A percentile compares a stretch with the other conserved stretches of the same genome.
phyloP scores from a whole-genome alignment of 2,329 filamentous ascomycete genomes.

The Ascochyta pisi region DNA sequence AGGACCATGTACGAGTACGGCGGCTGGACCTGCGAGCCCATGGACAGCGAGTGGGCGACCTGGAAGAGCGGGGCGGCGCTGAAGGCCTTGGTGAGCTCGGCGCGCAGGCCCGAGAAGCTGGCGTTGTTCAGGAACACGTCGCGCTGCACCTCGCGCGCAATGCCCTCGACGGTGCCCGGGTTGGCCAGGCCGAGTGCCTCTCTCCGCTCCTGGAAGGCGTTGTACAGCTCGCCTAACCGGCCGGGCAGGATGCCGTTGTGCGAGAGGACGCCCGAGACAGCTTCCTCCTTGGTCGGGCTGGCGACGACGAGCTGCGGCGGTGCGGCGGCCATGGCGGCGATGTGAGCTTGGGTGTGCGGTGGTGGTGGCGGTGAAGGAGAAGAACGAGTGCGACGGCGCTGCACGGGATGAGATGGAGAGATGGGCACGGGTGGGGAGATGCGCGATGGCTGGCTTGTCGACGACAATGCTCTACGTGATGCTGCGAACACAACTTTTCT shows the following conservation, averaged over 20 bases:
- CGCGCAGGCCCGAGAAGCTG: constrained; percentile 95
- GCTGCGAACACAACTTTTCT: constrained; percentile 35
- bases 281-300: constrained; percentile 43
- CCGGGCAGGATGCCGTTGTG: constrained; percentile 74
- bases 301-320: constrained; percentile 35
- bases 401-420: constrained; percentile 27
- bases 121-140: constrained; percentile 96
- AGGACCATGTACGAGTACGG: constrained; percentile 95
- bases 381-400: constrained; percentile 15
- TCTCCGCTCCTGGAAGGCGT: constrained; percentile 83
- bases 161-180: constrained; percentile 88
- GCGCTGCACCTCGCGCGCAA: constrained; percentile 90
- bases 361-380: constrained; percentile 11
- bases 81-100: constrained; percentile 96
- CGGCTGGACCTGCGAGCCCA: constrained; percentile 87
- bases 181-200: constrained; percentile 88
- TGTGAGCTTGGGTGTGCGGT: constrained; percentile 2
- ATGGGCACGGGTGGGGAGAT: constrained; percentile 18
- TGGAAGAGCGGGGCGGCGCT: constrained; percentile 94
- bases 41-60: constrained; percentile 94
- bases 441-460: constrained; percentile 23
- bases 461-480: constrained; percentile 24
- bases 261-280: constrained; percentile 67
- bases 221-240: constrained; percentile 77
- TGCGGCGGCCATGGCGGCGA: constrained; percentile 30